Percentiles rank a stretch among this genome's conserved stretches.
phyloP scores from a whole-genome alignment of 176 grass and related monocot genomes.

The Poa pratensis region DNA sequence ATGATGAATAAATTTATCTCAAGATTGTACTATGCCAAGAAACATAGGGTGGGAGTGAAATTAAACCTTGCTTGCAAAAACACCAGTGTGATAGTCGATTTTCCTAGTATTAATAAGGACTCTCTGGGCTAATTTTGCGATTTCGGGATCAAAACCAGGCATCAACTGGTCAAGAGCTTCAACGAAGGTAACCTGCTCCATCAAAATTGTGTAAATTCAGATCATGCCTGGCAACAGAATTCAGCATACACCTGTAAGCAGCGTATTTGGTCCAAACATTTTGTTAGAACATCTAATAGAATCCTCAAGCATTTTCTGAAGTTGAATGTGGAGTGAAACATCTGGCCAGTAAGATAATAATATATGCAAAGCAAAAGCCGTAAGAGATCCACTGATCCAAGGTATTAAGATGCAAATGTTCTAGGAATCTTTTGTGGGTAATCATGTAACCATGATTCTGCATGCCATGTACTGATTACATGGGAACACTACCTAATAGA shows the following conservation, averaged over 20 bases:
- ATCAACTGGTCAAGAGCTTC: constrained; percentile 97
- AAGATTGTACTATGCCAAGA: constrained; percentile 16
- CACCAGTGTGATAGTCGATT: constrained; percentile 88
- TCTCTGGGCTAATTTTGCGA: constrained; percentile 92
- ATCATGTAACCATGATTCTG: constrained; percentile 32
- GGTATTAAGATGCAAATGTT: not conserved
- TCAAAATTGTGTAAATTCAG: constrained; percentile 34
- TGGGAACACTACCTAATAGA: constrained; percentile 6
- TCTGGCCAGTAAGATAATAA: constrained; percentile 2
- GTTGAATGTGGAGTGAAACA: constrained; percentile 23
- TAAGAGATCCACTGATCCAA: constrained; percentile 5
- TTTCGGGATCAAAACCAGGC: constrained; percentile 98
- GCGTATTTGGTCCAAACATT: not conserved
- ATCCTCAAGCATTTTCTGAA: constrained; percentile 31
- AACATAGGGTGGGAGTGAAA: constrained; percentile 20
- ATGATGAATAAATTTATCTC: constrained; percentile 23
- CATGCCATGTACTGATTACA: not conserved
- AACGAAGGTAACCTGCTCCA: constrained; percentile 81
- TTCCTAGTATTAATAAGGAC: constrained; percentile 93
- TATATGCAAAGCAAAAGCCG: constrained; percentile 27
- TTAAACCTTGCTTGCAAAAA: constrained; percentile 98
- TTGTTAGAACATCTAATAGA: constrained; percentile 16
- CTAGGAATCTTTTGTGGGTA: not conserved
- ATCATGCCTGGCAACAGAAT: constrained; percentile 16
- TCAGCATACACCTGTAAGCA: constrained; percentile 9